Conservation (phyloP, 148 eudicot genomes). For the Camellia granthamiana region DNA sequence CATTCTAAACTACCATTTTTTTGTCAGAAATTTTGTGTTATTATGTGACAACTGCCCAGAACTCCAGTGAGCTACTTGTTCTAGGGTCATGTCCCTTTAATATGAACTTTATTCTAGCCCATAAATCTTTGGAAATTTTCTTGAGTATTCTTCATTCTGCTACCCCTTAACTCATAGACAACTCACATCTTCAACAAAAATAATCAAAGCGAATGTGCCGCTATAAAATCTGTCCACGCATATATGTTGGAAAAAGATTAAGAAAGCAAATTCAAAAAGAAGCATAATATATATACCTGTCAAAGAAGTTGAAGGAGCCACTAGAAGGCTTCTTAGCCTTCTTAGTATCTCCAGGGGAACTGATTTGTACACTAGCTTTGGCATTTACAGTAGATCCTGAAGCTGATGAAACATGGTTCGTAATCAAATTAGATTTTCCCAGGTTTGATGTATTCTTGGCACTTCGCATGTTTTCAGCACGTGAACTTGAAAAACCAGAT, state of each 20-base stretch:
- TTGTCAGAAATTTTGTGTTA: neutral
- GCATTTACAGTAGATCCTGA: conserved; percentile 25
- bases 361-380: conserved; percentile 29
- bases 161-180: neutral
- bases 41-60: neutral
- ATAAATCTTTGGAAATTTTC: neutral
- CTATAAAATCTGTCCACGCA: neutral
- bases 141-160: neutral
- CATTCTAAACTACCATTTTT: neutral
- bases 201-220: neutral
- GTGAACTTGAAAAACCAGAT: conserved; percentile 23
- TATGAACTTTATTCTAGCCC: neutral
- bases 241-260: neutral
- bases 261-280: neutral
- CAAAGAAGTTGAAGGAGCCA: conserved; percentile 69
- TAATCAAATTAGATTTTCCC: conserved; percentile 18
- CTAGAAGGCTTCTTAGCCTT: conserved; percentile 59
- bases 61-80: neutral
- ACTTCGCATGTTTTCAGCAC: conserved; percentile 25
- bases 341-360: conserved; percentile 40
- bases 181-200: neutral
- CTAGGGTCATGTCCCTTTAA: neutral
- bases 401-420: conserved; percentile 26
- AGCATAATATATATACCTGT: conserved; percentile 54
- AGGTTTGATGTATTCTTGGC: conserved; percentile 22